Percentiles rank a stretch among this genome's conserved stretches.
Conservation (phyloP, 2,329 filamentous ascomycete species). For the Juglanconis sp. region DNA sequence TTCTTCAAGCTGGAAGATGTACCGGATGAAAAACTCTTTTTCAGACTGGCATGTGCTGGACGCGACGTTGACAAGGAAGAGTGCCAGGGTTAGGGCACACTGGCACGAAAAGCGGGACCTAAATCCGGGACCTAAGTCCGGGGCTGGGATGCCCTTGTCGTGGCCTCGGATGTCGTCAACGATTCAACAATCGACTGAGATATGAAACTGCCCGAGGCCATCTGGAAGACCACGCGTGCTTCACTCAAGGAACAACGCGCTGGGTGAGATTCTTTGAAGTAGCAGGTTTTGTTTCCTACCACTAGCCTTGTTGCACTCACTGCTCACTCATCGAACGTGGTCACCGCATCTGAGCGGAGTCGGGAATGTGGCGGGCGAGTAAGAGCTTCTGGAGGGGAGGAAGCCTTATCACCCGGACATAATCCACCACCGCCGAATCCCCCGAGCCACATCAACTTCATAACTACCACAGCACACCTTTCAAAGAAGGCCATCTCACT, state of each 20-base stretch:
- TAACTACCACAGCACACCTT: neutral
- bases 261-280: too few species aligned
- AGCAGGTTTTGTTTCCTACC: neutral
- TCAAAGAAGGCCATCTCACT: neutral
- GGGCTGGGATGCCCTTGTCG: neutral
- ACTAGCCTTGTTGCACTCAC: neutral
- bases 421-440: slow-evolving; percentile 1
- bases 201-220: neutral
- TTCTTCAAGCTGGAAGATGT: too few species aligned
- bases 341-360: neutral
- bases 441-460: neutral
- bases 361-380: too few species aligned
- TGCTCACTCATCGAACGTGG: neutral
- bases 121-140: slow-evolving; percentile 10
- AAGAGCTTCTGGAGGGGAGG: too few species aligned
- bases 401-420: too few species aligned
- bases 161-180: slow-evolving; percentile 15
- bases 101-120: neutral
- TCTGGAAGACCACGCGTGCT: neutral
- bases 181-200: slow-evolving; percentile 1
- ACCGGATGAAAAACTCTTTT: too few species aligned
- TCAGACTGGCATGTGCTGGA: too few species aligned
- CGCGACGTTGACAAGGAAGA: neutral
- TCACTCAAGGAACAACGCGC: too few species aligned
- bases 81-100: neutral